phyloP scores from a whole-genome alignment of 768 basidiomycete species.

The Strobilomyces echinocephalus region DNA sequence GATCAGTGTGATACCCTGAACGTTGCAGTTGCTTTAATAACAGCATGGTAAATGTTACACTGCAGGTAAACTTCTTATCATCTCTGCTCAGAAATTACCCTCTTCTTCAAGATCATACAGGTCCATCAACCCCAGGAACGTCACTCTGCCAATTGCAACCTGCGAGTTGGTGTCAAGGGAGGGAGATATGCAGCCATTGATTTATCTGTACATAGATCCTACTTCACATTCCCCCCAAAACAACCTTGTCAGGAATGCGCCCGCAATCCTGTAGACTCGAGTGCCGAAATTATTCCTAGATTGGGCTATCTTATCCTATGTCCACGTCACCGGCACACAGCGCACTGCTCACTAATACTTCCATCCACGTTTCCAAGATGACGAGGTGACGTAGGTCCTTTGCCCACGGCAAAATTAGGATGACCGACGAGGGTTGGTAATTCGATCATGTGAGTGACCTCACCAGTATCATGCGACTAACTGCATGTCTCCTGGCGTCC shows the following conservation, averaged over 20 bases:
- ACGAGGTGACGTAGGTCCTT: slow-evolving; percentile 25
- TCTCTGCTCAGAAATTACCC: too few species aligned
- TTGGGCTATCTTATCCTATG: slow-evolving; percentile 8
- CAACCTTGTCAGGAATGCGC: too few species aligned
- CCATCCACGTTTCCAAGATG: slow-evolving; percentile 8
- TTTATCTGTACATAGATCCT: neutral
- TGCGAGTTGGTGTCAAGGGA: too few species aligned
- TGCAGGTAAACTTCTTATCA: too few species aligned
- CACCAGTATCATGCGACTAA: slow-evolving; percentile 10
- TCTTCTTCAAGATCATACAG: too few species aligned
- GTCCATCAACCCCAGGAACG: too few species aligned
- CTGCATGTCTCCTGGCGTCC: slow-evolving; percentile 4
- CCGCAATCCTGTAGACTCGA: neutral
- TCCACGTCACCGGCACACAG: slow-evolving; percentile 12
- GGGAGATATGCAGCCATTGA: neutral
- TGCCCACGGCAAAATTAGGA: neutral
- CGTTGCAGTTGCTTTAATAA: too few species aligned
- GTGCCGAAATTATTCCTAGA: neutral
- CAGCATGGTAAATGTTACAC: too few species aligned
- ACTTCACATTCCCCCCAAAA: neutral
- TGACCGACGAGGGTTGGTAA: neutral
- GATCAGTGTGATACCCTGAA: too few species aligned
- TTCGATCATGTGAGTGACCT: neutral
- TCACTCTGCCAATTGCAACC: too few species aligned
- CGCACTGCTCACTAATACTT: neutral